Base-by-base conservation (phyloP, 441 rosid species). In the Corymbia calophylla region DNA sequence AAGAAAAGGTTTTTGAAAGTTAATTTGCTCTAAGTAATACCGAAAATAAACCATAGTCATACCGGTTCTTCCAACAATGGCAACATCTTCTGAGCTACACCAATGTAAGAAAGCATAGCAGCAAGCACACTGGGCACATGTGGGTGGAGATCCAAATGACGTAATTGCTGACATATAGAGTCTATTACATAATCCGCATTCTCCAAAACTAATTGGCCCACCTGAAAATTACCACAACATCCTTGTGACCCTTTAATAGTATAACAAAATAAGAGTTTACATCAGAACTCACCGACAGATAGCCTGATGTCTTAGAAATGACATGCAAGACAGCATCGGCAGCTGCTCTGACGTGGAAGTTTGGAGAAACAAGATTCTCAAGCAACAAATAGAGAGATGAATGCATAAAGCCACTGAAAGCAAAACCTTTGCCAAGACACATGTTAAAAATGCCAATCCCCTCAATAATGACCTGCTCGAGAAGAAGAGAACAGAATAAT, bases 31-130 rank as follows among this genome's bases (percentile, higher is more conserved):
- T 14, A 55, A 44, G 53, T n/a, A 82, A 18, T 85, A 58, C 64
- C 21, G 21, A 55, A 10, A 19, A 77, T 87, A 70, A 86, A 88
- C 88, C 58, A 89, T 47, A 85, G 87, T 70, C 91, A 88, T 95
- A 98, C 99, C 93, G 99, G 99, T 94, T 98, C 99, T 92, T 96
- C 99, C 92, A 98, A 89, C 91, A 97, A 91, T 87, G 99, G 98
- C 93, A 98, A 86, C 86, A 96, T 94, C 90, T 96, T 96, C 89
- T 93, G 91, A 77, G 99, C 99, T 87, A 95, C 96, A 89, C 99
- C 99, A 56, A 98, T 92, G 91, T 95, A 97, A 86, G 99, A 98
- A 93, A 98, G 99, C 97, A 98, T 92, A 81, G 99, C 95, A 91
- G 99, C 98, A 91, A 98, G 98, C 90, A 98, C 99, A 95, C 93